Evolutionary conservation across 208 protist species (phyloP), one percentile per base, ranked within the genome.

Genomic region (Trypanosoma lewisi): DNA sequence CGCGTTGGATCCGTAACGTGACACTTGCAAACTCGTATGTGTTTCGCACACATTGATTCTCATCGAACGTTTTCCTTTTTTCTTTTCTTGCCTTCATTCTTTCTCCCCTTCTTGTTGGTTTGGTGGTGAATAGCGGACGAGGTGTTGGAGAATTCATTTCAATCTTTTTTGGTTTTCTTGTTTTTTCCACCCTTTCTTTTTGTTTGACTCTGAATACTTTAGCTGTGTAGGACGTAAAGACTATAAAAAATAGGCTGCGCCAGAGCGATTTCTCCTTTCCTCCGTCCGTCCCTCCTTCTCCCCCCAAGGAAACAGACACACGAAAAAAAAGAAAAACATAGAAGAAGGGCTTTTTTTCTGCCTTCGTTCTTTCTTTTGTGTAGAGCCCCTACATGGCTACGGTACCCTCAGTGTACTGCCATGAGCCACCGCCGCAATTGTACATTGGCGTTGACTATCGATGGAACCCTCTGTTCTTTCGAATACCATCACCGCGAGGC

Each of bases 1-100:
- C 61, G 23, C 78, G 89, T 17, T 96, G 89, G 93, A 93, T 98
- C 21, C 83, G 93, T 16, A 94, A 93, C 80, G 82, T 97, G 53
- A 96, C 89, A 0, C 78, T 94, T 44, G 80, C 78, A 36, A 78
- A 77, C 50, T 85, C 75, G 37, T 97, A 97, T 61, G 79, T 91
- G n/a, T 95, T 88, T 49, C 76, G 73, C 17, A 71, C 60, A 2
- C 67, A 80, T 57, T 91, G 52, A 78, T 82, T 14, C 42, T 8
- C 2, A 47, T 34, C 7, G 14, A 54, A 12, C 7, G 17, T 51
- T 21, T 36, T 23, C 12, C 41, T 21, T 44, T 19, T 49, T 30
- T 34, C 16, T 16, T 31, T 66, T 49, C 31, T 63, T 63, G 41
- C 48, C 25, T 42, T 45, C 33, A 30, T 64, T 52, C 39, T 65